These are phyloP conservation scores for Ceratocystis eucalypticola DNA, from an alignment of 2,329 filamentous ascomycete genomes.

Conservation along the genomic window DNA sequence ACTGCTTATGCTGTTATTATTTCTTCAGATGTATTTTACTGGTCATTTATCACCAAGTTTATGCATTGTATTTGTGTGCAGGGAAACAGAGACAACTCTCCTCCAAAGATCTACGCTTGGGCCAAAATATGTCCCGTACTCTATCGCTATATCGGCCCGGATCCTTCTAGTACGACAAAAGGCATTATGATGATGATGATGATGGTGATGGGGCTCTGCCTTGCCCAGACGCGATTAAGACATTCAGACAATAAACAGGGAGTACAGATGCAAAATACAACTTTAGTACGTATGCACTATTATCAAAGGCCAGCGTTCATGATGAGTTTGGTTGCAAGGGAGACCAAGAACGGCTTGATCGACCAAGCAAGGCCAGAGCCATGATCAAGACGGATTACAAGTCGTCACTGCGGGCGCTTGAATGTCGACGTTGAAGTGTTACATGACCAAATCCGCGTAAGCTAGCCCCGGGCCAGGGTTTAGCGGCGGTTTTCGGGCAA, in stretches of 20 bases:
- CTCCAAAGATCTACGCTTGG: not conserved
- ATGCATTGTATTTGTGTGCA: not conserved
- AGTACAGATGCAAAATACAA: not conserved
- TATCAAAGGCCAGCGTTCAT: not conserved
- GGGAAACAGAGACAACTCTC: not conserved
- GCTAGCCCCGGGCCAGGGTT: not conserved
- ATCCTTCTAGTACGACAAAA: slow-evolving; percentile 8
- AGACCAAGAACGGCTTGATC: not conserved
- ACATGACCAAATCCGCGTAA: not conserved
- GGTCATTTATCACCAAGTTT: not conserved
- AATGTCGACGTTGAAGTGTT: not conserved
- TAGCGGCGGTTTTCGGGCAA: not conserved
- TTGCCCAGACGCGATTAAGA: not conserved
- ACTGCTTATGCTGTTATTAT: not conserved
- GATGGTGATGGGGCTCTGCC: not conserved
- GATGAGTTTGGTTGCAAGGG: not conserved
- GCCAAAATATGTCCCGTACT: not conserved
- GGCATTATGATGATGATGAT: not conserved
- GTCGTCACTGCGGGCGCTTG: not conserved
- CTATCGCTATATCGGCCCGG: slow-evolving; percentile 5
- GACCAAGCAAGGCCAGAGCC: not conserved
- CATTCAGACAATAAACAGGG: not conserved
- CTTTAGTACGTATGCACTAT: not conserved
- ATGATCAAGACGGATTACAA: not conserved
- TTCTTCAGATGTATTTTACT: not conserved